A percentile compares a stretch with the other conserved stretches of the same genome.
These are phyloP conservation scores for Boletus sp. DNA, from an alignment of 768 basidiomycete species.

Conservation along the genomic window DNA sequence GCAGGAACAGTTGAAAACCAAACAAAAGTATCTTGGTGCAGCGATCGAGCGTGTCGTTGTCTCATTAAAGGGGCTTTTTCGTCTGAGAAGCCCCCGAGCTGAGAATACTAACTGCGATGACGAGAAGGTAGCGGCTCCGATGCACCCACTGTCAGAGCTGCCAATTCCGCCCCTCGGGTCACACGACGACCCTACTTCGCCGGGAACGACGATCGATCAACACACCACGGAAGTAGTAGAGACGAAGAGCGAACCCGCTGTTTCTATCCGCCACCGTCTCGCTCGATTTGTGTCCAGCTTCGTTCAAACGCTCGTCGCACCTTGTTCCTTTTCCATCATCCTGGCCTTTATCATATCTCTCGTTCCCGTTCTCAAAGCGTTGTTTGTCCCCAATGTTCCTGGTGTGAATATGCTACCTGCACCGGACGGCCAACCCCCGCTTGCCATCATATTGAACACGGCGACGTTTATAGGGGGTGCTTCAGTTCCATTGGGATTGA, in stretches of 20 bases:
- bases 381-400: constrained; percentile 49
- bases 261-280: constrained; percentile 8
- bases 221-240: neutral
- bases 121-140: constrained; percentile 3
- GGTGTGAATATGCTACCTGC: constrained; percentile 45
- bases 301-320: constrained; percentile 40
- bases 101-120: neutral
- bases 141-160: neutral
- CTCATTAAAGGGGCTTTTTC: neutral
- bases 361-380: constrained; percentile 53
- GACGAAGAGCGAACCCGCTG: neutral
- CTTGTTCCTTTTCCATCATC: constrained; percentile 53
- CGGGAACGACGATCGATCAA: constrained; percentile 2
- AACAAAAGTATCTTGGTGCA: constrained; percentile 27
- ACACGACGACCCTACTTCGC: neutral
- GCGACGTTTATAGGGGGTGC: constrained; percentile 58
- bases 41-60: constrained; percentile 10
- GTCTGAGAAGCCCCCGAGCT: neutral
- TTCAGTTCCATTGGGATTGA: constrained; percentile 59
- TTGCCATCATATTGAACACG: constrained; percentile 57
- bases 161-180: neutral
- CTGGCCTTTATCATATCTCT: constrained; percentile 54
- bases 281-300: constrained; percentile 14
- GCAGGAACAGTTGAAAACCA: constrained; percentile 39
- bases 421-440: constrained; percentile 66